These are phyloP conservation scores for Dothiorella sarmentorum DNA, from an alignment of 2,329 filamentous ascomycete genomes.

Conservation along the genomic window DNA sequence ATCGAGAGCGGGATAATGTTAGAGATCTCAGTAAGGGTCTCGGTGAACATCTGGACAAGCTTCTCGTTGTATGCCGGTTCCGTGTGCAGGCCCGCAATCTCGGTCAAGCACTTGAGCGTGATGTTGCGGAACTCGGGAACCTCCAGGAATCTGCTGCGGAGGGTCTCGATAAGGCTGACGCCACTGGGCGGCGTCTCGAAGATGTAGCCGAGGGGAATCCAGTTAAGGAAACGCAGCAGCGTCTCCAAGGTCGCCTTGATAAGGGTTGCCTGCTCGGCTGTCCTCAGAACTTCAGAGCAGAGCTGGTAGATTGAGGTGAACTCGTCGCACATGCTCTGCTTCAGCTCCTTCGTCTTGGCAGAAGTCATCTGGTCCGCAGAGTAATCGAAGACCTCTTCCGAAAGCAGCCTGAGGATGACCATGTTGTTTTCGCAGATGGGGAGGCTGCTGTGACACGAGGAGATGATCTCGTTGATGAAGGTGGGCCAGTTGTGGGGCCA, in stretches of 20 bases:
- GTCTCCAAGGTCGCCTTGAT: constrained; percentile 98
- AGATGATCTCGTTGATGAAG: constrained; percentile 99
- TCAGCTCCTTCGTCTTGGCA: constrained; percentile 89
- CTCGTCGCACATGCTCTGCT: constrained; percentile 98
- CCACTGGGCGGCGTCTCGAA: constrained; percentile 77
- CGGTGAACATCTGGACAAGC: constrained; percentile 96
- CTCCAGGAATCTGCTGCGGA: constrained; percentile 88
- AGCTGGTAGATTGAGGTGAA: constrained; percentile 98
- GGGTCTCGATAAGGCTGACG: constrained; percentile 76
- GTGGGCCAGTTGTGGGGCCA: constrained; percentile 99
- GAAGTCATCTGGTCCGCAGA: constrained; percentile 99
- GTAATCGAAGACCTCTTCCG: constrained; percentile 98
- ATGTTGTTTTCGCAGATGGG: constrained; percentile 99
- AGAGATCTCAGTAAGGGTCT: constrained; percentile 87
- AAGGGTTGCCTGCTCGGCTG: constrained; percentile 80
- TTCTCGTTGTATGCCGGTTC: constrained; percentile 89
- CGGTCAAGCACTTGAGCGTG: constrained; percentile 92
- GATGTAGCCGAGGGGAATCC: constrained; percentile 97
- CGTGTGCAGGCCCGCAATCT: constrained; percentile 91
- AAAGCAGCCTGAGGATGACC: constrained; percentile 91
- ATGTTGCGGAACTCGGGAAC: constrained; percentile 95
- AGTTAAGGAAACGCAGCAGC: constrained; percentile 93
- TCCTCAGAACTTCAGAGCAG: constrained; percentile 90
- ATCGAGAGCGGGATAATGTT: constrained; percentile 88
- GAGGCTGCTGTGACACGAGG: constrained; percentile 89